Evolutionary conservation across 495 filamentous ascomycete species (phyloP).

Genomic region (Xylaria sp.): DNA sequence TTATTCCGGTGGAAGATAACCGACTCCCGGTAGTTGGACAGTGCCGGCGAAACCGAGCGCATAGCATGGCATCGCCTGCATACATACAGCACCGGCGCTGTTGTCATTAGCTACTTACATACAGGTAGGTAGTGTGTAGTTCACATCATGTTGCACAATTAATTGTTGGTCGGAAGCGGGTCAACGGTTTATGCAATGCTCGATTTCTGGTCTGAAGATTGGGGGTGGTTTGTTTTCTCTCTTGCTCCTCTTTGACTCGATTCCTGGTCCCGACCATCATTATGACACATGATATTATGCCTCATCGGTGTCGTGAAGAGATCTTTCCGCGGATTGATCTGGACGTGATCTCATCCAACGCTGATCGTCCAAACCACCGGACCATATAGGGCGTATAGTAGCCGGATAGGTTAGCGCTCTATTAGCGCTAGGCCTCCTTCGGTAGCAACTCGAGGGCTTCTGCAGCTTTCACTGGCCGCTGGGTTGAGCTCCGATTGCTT

Average conservation of each 20-base stretch:
- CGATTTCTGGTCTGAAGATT: background rate
- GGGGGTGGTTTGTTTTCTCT: background rate
- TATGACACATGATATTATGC: background rate
- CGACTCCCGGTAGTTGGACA: too few species aligned
- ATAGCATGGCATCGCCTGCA: background rate
- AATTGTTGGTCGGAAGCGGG: background rate
- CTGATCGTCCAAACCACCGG: background rate
- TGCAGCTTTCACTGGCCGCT: background rate
- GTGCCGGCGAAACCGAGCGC: constrained; percentile 25
- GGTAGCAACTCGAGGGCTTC: background rate
- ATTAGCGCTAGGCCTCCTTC: background rate
- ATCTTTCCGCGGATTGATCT: background rate
- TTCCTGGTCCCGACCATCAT: background rate
- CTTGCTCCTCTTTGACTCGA: background rate
- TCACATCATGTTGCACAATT: constrained; percentile 1
- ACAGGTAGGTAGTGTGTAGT: constrained; percentile 11
- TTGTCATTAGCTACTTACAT: background rate
- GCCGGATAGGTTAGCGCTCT: background rate
- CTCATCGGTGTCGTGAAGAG: background rate
- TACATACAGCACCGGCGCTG: background rate
- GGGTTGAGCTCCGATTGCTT: constrained; percentile 17
- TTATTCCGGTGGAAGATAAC: too few species aligned
- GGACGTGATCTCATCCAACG: constrained; percentile 17
- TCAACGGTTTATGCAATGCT: background rate
- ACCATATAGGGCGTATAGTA: background rate